These are phyloP conservation scores for Aspergillus niger DNA, from an alignment of 2,329 filamentous ascomycete species.

Conservation along the genomic window DNA sequence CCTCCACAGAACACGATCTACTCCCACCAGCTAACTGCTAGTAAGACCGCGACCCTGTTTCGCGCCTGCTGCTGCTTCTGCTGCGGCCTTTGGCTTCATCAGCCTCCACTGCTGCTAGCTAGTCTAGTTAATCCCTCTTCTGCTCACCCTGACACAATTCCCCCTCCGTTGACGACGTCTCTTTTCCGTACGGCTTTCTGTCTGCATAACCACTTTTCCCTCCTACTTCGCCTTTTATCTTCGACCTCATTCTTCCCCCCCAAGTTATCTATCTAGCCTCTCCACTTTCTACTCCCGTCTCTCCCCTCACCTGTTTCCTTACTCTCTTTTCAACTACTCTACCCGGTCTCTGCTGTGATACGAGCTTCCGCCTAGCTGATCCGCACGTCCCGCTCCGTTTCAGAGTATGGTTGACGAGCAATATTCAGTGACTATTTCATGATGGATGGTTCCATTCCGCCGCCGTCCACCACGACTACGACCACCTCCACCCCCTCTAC, in stretches of 20 bases:
- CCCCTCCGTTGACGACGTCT: neutral
- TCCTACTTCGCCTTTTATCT: constrained; percentile 1
- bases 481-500: constrained; percentile 15
- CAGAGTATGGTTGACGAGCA: constrained; percentile 24
- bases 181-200: neutral
- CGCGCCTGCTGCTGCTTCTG: neutral
- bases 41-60: neutral
- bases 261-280: neutral
- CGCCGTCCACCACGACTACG: constrained; percentile 22
- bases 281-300: constrained; percentile 2
- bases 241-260: neutral
- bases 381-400: neutral
- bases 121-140: neutral
- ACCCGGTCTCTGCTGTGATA: neutral
- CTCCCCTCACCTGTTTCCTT: neutral
- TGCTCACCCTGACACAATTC: constrained; percentile 5
- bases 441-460: constrained; percentile 29
- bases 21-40: constrained; percentile 2
- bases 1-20: constrained; percentile 5
- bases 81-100: neutral
- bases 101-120: neutral
- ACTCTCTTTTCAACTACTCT: neutral
- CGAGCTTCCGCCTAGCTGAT: neutral
- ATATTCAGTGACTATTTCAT: constrained; percentile 18
- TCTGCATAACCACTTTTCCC: constrained; percentile 9